These are phyloP conservation scores for Penicillium egyptiacum DNA, from an alignment of 495 filamentous ascomycete genomes.

Conservation along the genomic window DNA sequence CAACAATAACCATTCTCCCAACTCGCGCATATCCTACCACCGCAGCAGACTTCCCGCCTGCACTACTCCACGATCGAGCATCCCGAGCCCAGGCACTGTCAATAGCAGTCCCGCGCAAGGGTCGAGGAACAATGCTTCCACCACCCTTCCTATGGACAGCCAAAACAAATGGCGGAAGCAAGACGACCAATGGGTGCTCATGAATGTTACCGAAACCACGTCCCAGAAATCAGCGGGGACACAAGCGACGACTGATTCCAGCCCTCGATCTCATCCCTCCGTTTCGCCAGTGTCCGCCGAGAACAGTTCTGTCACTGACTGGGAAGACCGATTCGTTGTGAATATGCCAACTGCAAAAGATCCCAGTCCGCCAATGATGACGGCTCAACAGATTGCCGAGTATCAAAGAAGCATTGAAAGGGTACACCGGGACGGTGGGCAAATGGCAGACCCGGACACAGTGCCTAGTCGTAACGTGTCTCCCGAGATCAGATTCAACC, in stretches of 20 bases:
- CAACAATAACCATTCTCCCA: slow-evolving; percentile 19
- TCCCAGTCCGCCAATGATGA: slow-evolving; percentile 45
- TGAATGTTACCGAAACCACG: slow-evolving; percentile 19
- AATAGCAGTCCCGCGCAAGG: slow-evolving; percentile 14
- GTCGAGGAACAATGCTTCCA: slow-evolving; percentile 5
- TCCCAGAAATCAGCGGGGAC: slow-evolving; percentile 22
- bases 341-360: slow-evolving; percentile 49
- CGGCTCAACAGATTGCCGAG: slow-evolving; percentile 39
- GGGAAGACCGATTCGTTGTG: slow-evolving; percentile 49
- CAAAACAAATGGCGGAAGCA: slow-evolving; percentile 28
- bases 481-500: slow-evolving; percentile 23
- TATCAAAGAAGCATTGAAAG: slow-evolving; percentile 44
- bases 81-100: slow-evolving; percentile 28
- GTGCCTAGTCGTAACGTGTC: slow-evolving; percentile 34
- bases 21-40: slow-evolving; percentile 4
- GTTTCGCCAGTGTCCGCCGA: slow-evolving; percentile 39
- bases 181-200: slow-evolving; percentile 27
- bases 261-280: slow-evolving; percentile 32
- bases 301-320: slow-evolving; percentile 36
- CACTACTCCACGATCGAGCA: slow-evolving; percentile 30
- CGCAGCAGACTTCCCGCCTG: slow-evolving; percentile 14
- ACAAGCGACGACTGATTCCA: slow-evolving; percentile 31
- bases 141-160: slow-evolving; percentile 12
- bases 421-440: slow-evolving; percentile 29
- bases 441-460: slow-evolving; percentile 36